A percentile compares a stretch with the other conserved stretches of the same genome.
These are phyloP conservation scores for Bipolaris victoriae DNA, from an alignment of 2,329 filamentous ascomycete species.

Conservation along the genomic window DNA sequence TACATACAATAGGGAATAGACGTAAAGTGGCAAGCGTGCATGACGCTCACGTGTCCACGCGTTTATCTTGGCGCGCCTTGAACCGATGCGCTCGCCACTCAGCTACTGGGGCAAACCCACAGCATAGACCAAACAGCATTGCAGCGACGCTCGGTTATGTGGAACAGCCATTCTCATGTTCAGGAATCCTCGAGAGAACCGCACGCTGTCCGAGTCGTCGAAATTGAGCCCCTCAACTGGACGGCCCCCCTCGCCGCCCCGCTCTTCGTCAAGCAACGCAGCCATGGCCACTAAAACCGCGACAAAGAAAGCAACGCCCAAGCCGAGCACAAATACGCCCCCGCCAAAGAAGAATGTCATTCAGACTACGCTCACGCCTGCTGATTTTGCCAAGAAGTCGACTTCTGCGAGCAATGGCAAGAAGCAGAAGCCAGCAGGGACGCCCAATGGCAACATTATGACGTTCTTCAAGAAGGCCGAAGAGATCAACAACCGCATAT, in stretches of 20 bases:
- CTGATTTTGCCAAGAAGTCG: conserved; percentile 41
- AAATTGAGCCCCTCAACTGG: conserved; percentile 56
- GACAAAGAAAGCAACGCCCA: conserved; percentile 27
- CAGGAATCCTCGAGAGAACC: conserved; percentile 60
- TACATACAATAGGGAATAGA: background rate
- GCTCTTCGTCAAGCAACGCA: conserved; percentile 22
- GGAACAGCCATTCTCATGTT: conserved; percentile 53
- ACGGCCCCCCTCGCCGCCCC: conserved; percentile 60
- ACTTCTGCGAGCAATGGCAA: conserved; percentile 38
- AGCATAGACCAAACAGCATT: background rate
- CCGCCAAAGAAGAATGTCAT: conserved; percentile 31
- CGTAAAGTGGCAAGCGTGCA: background rate
- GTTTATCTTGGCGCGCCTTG: conserved; percentile 15
- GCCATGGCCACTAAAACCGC: conserved; percentile 34
- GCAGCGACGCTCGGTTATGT: background rate
- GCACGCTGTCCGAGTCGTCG: conserved; percentile 39
- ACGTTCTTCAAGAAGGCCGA: conserved; percentile 62
- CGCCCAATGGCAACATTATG: conserved; percentile 59
- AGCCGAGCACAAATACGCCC: conserved; percentile 21
- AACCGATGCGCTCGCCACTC: conserved; percentile 5
- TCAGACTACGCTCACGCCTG: conserved; percentile 45
- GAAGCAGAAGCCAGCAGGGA: conserved; percentile 49
- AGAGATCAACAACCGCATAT: conserved; percentile 48
- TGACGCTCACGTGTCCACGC: conserved; percentile 13
- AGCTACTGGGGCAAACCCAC: background rate